Conservation (phyloP, 2,329 filamentous ascomycete genomes). For the Verticillium isaacii region DNA sequence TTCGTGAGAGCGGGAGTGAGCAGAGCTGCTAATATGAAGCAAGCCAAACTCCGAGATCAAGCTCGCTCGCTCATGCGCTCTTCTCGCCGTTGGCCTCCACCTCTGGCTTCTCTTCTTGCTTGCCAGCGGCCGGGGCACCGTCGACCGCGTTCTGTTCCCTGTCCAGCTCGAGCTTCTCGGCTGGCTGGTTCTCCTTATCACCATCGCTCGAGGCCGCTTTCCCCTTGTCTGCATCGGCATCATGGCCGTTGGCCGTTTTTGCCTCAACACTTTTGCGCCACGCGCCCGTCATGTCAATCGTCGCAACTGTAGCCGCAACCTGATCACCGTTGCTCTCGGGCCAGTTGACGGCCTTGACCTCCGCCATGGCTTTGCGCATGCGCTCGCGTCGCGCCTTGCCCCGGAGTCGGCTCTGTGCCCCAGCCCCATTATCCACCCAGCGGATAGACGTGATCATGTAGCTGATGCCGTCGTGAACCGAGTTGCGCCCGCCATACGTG, state of each 20-base stretch:
- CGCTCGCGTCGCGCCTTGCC: slow-evolving; percentile 52
- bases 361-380: slow-evolving; percentile 51
- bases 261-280: neutral
- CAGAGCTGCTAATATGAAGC: neutral
- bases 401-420: slow-evolving; percentile 49
- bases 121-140: neutral
- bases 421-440: slow-evolving; percentile 76
- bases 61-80: neutral
- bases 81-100: neutral
- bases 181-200: slow-evolving; percentile 43
- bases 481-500: slow-evolving; percentile 34
- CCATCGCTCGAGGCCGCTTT: slow-evolving; percentile 26
- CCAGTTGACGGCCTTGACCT: slow-evolving; percentile 33
- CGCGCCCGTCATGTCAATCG: slow-evolving; percentile 18
- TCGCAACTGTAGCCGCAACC: slow-evolving; percentile 21
- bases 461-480: slow-evolving; percentile 77
- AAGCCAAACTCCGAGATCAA: neutral
- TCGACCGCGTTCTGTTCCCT: neutral
- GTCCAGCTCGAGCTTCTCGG: slow-evolving; percentile 4
- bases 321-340: slow-evolving; percentile 11
- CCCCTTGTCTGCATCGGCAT: slow-evolving; percentile 19
- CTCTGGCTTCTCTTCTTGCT: slow-evolving; percentile 4
- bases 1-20: neutral
- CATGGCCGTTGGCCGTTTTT: slow-evolving; percentile 13
- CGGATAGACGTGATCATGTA: slow-evolving; percentile 78